These are phyloP conservation scores for Grosmannia serpens DNA, from an alignment of 2,329 filamentous ascomycete genomes.

Conservation along the genomic window DNA sequence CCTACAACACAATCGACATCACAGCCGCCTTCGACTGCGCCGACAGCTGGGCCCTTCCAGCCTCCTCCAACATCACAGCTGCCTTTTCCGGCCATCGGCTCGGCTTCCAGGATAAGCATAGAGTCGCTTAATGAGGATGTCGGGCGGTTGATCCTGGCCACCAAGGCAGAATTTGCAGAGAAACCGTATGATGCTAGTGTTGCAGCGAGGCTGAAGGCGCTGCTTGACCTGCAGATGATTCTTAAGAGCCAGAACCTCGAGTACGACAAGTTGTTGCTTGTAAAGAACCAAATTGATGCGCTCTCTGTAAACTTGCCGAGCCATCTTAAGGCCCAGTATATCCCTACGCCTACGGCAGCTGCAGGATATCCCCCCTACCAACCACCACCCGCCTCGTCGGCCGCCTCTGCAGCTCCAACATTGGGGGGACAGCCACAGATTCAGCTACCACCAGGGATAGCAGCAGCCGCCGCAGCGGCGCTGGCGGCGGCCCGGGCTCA, in stretches of 20 bases:
- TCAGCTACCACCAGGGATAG: constrained; percentile 17
- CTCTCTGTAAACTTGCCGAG: constrained; percentile 54
- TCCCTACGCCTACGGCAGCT: constrained; percentile 17
- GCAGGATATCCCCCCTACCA: constrained; percentile 14
- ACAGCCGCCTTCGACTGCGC: constrained; percentile 25
- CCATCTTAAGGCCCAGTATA: constrained; percentile 25
- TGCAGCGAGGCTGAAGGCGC: constrained; percentile 69
- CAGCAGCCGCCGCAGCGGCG: constrained; percentile 9
- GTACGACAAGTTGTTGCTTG: constrained; percentile 69
- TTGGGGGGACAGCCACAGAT: constrained; percentile 3
- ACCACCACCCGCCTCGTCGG: constrained; percentile 20
- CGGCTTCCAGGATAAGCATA: constrained; percentile 42
- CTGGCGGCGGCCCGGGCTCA: constrained; percentile 12
- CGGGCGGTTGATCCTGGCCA: constrained; percentile 61
- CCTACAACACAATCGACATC: constrained; percentile 17
- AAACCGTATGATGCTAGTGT: constrained; percentile 66
- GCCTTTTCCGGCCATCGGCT: constrained; percentile 19
- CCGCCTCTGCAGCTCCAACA: constrained; percentile 11
- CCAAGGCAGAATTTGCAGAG: constrained; percentile 61
- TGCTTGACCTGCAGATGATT: constrained; percentile 73
- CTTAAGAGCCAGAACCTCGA: constrained; percentile 68
- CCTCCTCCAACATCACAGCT: constrained; percentile 18
- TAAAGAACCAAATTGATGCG: constrained; percentile 74
- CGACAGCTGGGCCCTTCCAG: constrained; percentile 22
- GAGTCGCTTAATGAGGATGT: constrained; percentile 75